Evolutionary conservation across 345 rosid genomes (phyloP).

Genomic region (Eucalyptus coolabah): DNA sequence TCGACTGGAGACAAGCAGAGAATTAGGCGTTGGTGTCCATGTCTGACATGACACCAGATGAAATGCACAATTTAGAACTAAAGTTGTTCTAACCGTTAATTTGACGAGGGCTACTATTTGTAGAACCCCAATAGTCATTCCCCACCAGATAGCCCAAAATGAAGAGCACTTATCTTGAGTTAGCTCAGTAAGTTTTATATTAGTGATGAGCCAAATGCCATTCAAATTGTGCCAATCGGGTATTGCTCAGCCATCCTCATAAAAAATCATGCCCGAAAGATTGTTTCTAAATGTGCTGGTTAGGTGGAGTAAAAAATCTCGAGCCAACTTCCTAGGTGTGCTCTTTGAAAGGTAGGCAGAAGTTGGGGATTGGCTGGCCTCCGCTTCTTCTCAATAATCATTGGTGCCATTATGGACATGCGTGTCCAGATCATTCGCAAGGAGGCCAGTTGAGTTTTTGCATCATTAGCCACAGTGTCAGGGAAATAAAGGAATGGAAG

Average conservation of each 20-base stretch:
- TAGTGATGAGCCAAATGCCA: not conserved
- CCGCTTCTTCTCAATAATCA: not conserved
- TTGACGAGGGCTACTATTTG: conserved; percentile 47
- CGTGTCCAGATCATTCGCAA: not conserved
- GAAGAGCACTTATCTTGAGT: not conserved
- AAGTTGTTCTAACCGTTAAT: conserved; percentile 59
- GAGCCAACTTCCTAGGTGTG: not conserved
- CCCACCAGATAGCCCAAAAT: conserved; percentile 92
- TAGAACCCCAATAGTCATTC: conserved; percentile 60
- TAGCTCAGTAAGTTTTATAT: not conserved
- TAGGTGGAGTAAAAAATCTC: no score
- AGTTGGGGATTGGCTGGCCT: not conserved
- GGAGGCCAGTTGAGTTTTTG: not conserved
- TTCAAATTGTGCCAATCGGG: not conserved
- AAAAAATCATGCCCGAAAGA: not conserved
- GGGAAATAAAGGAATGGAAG: not conserved
- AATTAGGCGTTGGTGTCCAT: not conserved
- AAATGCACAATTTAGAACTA: not conserved
- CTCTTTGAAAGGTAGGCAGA: not conserved
- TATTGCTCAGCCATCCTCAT: not conserved
- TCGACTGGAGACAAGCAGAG: conserved; percentile 24
- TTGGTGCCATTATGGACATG: not conserved
- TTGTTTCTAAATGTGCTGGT: no score
- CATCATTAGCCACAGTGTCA: not conserved
- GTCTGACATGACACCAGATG: not conserved